phyloP scores from a whole-genome alignment of 495 filamentous ascomycete genomes.

The Hypoxylon fuscum region DNA sequence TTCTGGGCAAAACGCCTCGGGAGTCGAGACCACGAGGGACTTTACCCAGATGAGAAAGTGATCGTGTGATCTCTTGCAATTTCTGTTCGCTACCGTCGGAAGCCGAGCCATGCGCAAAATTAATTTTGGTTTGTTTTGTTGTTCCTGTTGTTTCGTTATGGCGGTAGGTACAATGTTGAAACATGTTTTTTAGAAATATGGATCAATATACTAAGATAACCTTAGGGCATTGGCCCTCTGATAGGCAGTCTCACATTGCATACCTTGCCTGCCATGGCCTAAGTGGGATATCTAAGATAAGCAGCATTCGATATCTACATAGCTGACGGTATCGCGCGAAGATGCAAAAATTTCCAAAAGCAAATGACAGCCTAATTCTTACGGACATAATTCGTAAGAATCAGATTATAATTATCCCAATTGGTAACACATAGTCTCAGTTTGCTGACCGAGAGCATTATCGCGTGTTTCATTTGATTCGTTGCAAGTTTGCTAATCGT shows the following conservation, averaged over 20 bases:
- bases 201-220: too few species aligned
- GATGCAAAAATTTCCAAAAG: too few species aligned
- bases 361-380: slow-evolving; percentile 22
- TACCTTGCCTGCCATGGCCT: neutral
- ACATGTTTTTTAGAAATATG: neutral
- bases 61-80: slow-evolving; percentile 44
- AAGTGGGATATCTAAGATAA: neutral
- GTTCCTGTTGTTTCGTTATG: too few species aligned
- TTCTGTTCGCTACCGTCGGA: slow-evolving; percentile 29
- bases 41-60: slow-evolving; percentile 44
- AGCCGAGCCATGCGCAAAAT: slow-evolving; percentile 12
- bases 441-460: slow-evolving; percentile 7
- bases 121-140: neutral
- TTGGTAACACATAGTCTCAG: neutral
- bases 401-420: slow-evolving; percentile 5
- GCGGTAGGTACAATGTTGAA: too few species aligned
- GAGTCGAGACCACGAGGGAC: slow-evolving; percentile 27
- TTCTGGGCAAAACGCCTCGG: slow-evolving; percentile 25
- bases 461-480: slow-evolving; percentile 1
- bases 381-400: too few species aligned
- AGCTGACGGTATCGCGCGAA: too few species aligned
- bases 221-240: neutral
- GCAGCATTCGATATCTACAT: too few species aligned
- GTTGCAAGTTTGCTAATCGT: neutral
- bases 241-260: too few species aligned